Percentiles rank a stretch among this genome's conserved stretches.
phyloP scores from a whole-genome alignment of 768 basidiomycete genomes.

The Suillus spraguei region DNA sequence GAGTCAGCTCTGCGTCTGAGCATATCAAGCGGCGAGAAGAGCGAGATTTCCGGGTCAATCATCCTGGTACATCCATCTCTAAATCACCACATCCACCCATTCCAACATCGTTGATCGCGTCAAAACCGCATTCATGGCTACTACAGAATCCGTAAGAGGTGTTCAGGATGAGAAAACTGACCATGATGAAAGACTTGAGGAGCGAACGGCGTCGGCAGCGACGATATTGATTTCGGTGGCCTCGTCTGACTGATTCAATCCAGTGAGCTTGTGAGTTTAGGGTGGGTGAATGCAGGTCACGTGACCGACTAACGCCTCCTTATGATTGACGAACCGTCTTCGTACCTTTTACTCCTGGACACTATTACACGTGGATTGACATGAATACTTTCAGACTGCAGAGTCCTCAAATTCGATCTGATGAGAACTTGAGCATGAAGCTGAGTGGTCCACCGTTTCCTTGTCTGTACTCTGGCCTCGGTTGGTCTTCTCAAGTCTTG shows the following conservation, averaged over 20 bases:
- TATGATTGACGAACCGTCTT: no score
- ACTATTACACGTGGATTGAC: neutral
- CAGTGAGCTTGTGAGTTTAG: slow-evolving; percentile 20
- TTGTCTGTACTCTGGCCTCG: neutral
- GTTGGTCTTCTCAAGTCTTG: no score
- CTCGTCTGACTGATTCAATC: slow-evolving; percentile 10
- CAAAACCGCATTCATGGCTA: neutral
- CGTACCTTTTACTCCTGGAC: no score
- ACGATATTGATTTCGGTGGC: slow-evolving; percentile 27
- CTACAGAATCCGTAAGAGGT: neutral
- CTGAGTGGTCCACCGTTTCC: neutral
- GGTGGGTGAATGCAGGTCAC: slow-evolving; percentile 25
- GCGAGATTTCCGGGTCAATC: neutral
- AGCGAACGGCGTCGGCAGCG: slow-evolving; percentile 19
- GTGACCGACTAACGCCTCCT: slow-evolving; percentile 21
- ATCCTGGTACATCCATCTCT: slow-evolving; percentile 23
- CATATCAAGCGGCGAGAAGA: slow-evolving; percentile 6
- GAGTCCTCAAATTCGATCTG: neutral
- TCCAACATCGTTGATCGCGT: slow-evolving; percentile 7
- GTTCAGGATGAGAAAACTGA: slow-evolving; percentile 24
- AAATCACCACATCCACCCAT: slow-evolving; percentile 31
- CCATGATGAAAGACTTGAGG: slow-evolving; percentile 36
- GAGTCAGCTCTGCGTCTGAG: slow-evolving; percentile 19
- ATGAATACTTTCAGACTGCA: neutral
- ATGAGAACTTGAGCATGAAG: neutral